Evolutionary conservation across 148 eudicot genomes (phyloP).

Genomic region (Diospyros kaki): DNA sequence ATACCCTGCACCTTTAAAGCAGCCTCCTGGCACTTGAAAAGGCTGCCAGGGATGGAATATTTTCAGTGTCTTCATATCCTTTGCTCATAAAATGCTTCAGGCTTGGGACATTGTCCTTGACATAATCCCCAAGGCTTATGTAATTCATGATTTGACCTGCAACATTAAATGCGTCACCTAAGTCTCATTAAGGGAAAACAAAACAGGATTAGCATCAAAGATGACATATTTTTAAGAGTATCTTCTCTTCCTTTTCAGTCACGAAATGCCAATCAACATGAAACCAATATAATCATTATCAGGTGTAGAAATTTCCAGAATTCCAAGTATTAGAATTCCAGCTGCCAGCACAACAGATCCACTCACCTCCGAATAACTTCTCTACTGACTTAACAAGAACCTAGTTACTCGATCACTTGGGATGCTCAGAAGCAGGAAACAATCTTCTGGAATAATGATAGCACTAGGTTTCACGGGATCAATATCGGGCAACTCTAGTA

Average conservation of each 20-base stretch:
- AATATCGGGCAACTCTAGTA: conserved; percentile 40
- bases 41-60: conserved; percentile 58
- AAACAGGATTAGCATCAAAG: neutral
- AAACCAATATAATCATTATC: neutral
- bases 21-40: conserved; percentile 72
- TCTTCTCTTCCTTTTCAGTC: too few species aligned
- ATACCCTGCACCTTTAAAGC: conserved; percentile 59
- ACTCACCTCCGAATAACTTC: conserved; percentile 67
- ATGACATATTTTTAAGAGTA: neutral
- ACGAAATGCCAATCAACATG: neutral
- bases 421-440: conserved; percentile 68
- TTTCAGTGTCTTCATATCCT: conserved; percentile 33
- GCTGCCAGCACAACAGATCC: neutral
- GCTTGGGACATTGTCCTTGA: conserved; percentile 65
- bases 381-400: conserved; percentile 48
- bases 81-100: conserved; percentile 53
- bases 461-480: conserved; percentile 33
- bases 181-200: neutral
- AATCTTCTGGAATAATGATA: conserved; percentile 68
- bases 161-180: neutral
- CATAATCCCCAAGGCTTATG: conserved; percentile 54
- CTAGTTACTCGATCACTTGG: conserved; percentile 45
- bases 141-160: conserved; percentile 42
- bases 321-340: neutral
- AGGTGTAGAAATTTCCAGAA: neutral